These are phyloP conservation scores for Diophrys sp. DNA, from an alignment of 73 alveolate genomes.

Conservation along the genomic window DNA sequence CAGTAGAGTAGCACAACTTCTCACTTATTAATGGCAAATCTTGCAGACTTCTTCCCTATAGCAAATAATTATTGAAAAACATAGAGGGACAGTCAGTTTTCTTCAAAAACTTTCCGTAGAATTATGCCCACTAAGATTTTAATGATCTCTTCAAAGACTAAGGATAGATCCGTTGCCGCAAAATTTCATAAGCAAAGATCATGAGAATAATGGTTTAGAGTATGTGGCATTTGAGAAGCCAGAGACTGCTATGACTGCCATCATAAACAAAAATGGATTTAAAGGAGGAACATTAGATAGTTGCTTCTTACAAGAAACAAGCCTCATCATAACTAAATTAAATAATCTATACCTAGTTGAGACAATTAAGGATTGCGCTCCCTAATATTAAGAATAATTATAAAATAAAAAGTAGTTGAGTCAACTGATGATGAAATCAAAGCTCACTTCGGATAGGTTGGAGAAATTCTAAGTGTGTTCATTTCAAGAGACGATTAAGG, in stretches of 20 bases:
- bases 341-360: too few relatives aligned
- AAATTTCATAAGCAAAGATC: constrained; percentile 65
- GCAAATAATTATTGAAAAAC: constrained; percentile 10
- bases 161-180: constrained; percentile 54
- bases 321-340: too few relatives aligned
- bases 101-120: constrained; percentile 27
- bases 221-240: constrained; percentile 62
- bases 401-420: too few relatives aligned
- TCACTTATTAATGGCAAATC: constrained; percentile 34
- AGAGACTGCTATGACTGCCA: constrained; percentile 66
- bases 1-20: constrained; percentile 17
- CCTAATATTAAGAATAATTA: too few relatives aligned
- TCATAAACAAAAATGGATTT: constrained; percentile 62
- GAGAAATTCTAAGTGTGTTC: too few relatives aligned
- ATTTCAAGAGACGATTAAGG: too few relatives aligned
- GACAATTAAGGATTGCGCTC: too few relatives aligned
- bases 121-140: constrained; percentile 3
- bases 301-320: constrained; percentile 17
- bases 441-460: too few relatives aligned
- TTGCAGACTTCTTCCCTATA: constrained; percentile 52
- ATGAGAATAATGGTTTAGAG: constrained; percentile 73
- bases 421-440: too few relatives aligned
- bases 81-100: constrained; percentile 21
- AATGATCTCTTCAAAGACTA: constrained; percentile 24
- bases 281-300: constrained; percentile 34